Evolutionary conservation across 2,329 filamentous ascomycete genomes (phyloP).

Genomic region (Claviceps arundinis): DNA sequence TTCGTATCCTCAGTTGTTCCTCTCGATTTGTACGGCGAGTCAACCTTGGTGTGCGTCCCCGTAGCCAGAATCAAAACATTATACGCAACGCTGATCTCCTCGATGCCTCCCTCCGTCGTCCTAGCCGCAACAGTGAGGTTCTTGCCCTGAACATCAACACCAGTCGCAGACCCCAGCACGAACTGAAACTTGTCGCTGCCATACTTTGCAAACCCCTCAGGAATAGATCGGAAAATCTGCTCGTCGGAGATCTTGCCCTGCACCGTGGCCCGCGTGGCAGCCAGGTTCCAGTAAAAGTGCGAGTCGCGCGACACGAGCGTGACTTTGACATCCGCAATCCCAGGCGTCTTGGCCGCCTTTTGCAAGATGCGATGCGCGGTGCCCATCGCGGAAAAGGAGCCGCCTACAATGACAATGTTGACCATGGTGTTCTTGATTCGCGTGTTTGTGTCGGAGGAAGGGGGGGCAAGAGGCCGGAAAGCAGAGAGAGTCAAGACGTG

Average conservation of each 20-base stretch:
- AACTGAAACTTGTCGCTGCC: constrained; percentile 28
- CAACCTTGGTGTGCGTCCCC: constrained; percentile 29
- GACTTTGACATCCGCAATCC: neutral
- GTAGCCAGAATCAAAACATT: constrained; percentile 42
- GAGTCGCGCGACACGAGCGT: constrained; percentile 24
- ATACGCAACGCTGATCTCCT: neutral
- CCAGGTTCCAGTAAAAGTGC: constrained; percentile 28
- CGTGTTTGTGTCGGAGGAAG: neutral
- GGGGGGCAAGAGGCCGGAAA: neutral
- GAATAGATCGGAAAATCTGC: constrained; percentile 32
- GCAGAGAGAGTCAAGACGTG: neutral
- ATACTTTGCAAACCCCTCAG: constrained; percentile 22
- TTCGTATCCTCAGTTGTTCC: constrained; percentile 30
- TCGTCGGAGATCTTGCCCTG: constrained; percentile 33
- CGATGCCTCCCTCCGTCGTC: neutral
- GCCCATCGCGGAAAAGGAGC: neutral
- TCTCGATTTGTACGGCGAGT: constrained; percentile 33
- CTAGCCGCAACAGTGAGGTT: constrained; percentile 15
- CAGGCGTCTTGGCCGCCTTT: neutral
- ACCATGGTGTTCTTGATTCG: neutral
- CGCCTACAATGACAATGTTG: neutral
- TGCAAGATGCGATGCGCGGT: neutral
- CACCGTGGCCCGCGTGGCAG: constrained; percentile 39
- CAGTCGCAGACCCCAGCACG: constrained; percentile 31
- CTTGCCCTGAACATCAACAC: constrained; percentile 19